These are phyloP conservation scores for Austropuccinia psidii DNA, from an alignment of 1,284 basidiomycete species.

Conservation along the genomic window DNA sequence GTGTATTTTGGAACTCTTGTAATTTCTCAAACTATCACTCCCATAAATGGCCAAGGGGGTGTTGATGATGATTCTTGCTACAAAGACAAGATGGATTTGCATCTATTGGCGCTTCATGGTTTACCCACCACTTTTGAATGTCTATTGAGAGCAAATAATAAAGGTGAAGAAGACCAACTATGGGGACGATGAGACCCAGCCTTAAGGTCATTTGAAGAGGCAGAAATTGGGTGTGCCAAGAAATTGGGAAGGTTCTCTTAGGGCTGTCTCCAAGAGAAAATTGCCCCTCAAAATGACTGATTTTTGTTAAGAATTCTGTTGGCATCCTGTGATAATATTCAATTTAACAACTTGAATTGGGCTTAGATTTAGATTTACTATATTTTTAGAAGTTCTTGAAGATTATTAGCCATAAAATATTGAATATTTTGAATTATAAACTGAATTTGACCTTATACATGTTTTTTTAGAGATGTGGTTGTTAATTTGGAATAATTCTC, in stretches of 20 bases:
- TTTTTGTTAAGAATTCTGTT: too few species aligned
- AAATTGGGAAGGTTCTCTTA: slow-evolving; percentile 9
- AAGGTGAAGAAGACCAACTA: slow-evolving; percentile 11
- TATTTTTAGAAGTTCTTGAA: too few species aligned
- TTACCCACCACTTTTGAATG: slow-evolving; percentile 18
- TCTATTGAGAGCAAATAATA: not conserved
- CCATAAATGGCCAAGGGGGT: not conserved
- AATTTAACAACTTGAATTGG: too few species aligned
- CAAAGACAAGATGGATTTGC: not conserved
- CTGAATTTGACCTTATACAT: too few species aligned
- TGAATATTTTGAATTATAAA: too few species aligned
- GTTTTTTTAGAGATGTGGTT: too few species aligned
- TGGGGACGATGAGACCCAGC: slow-evolving; percentile 31
- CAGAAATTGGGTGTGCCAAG: not conserved
- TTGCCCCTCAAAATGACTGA: too few species aligned
- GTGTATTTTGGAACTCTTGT: slow-evolving; percentile 66
- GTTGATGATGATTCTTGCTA: not conserved
- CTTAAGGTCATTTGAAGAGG: slow-evolving; percentile 20
- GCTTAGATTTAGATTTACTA: too few species aligned
- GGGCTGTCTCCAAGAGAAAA: too few species aligned
- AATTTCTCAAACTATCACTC: not conserved
- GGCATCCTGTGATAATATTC: too few species aligned
- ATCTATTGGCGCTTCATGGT: slow-evolving; percentile 8
- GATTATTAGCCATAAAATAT: too few species aligned
- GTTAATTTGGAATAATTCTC: too few species aligned